Percentiles rank a stretch among this genome's conserved stretches.
Evolutionary conservation across 371 early-diverging fungal genomes (phyloP).

Genomic region (Aphelidium insulamus): DNA sequence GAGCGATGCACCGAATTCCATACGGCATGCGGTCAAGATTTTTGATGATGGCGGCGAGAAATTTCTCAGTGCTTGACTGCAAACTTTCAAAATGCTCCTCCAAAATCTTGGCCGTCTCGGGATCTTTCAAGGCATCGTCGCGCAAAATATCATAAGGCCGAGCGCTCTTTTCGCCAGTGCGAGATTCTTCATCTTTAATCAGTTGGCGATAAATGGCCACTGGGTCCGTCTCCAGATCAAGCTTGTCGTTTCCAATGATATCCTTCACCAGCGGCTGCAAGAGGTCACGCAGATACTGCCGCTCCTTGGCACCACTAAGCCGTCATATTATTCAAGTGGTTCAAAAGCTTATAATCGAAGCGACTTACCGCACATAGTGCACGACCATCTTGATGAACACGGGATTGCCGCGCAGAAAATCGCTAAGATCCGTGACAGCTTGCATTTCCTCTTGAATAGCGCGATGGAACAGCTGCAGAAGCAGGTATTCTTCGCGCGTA

Average conservation of each 20-base stretch:
- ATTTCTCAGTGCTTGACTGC: slow-evolving; percentile 46
- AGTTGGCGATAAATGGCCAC: slow-evolving; percentile 62
- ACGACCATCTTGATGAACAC: slow-evolving; percentile 85
- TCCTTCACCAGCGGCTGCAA: slow-evolving; percentile 53
- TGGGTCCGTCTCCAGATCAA: slow-evolving; percentile 82
- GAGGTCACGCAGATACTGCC: slow-evolving; percentile 65
- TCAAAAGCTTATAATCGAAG: neutral
- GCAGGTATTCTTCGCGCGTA: slow-evolving; percentile 84
- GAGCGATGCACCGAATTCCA: slow-evolving; percentile 86
- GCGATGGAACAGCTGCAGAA: slow-evolving; percentile 79
- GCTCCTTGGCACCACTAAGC: slow-evolving; percentile 74
- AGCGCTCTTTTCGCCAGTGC: slow-evolving; percentile 56
- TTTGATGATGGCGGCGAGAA: slow-evolving; percentile 49
- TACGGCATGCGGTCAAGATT: slow-evolving; percentile 73
- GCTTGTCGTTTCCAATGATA: slow-evolving; percentile 42
- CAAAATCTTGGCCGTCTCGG: slow-evolving; percentile 56
- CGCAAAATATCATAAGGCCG: slow-evolving; percentile 52
- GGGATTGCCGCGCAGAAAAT: slow-evolving; percentile 82
- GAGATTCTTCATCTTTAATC: slow-evolving; percentile 71
- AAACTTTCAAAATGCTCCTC: slow-evolving; percentile 48
- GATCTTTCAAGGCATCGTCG: slow-evolving; percentile 63
- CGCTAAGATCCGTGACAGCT: slow-evolving; percentile 52
- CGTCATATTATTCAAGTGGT: neutral
- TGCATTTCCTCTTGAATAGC: slow-evolving; percentile 73
- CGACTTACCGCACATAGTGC: slow-evolving; percentile 48